Base-by-base conservation (phyloP, 2,329 filamentous ascomycete species). In the Colletotrichum spinosum region DNA sequence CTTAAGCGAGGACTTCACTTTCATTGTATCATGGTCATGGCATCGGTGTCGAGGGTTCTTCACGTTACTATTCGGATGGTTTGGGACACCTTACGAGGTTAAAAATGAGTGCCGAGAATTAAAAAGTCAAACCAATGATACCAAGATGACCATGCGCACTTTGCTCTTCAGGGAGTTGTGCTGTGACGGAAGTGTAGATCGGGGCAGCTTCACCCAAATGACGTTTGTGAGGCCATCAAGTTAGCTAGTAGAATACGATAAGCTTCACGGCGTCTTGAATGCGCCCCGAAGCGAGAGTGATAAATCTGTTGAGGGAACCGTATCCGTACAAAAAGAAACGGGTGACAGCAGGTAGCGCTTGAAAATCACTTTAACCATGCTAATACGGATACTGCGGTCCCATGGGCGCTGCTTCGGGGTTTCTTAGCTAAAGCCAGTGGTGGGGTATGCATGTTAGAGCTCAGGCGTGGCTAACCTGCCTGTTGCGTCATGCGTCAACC, bases 21-120 rank as follows among this genome's bases (percentile, higher is more conserved):
- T 82, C 75, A 76, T 80, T 79, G 75, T 81, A 75, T 81, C 70
- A 76, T 73, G 76, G 75, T 77, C 75, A 81, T 83, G 82, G 81
- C 81, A 85, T 81, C 77, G 84, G 84, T 86, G 84, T 86, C 78
- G 77, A 81, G 82, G 81, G 78, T 80, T 79, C 74, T 79, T 76
- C 64, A 60, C 63, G 59, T 65, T 64, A 51, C 57, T 61, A 67
- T 66, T 66, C 57, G 67, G 66, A 59, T 67, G 67, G 66, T 68
- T 68, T 67, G 66, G 62, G 65, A 65, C 60, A 56, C 58, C 57
- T 46, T 59, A 25, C 49, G 56, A 68, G 65, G 65, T 67, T 62
- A 66, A 65, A 66, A 67, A 65, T 67, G 65, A 67, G 67, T 54
- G 55, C 58, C 66, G 55, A 68, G 51, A 69, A 69, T 64, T 57